phyloP scores from a whole-genome alignment of 371 early-diverging fungal species.

The Mucor piriformis region DNA sequence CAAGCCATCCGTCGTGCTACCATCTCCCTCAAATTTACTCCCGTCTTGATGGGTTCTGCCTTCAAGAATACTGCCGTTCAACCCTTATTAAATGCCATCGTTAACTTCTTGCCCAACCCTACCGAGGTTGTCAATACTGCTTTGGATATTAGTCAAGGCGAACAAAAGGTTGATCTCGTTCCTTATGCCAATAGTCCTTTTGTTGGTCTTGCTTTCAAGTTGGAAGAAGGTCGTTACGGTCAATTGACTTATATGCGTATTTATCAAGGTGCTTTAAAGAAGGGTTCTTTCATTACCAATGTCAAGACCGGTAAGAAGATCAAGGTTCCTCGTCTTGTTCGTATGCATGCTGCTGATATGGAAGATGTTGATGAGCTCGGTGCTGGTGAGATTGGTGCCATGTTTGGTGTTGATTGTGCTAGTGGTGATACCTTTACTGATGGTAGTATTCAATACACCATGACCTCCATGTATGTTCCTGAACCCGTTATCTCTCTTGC shows the following conservation, averaged over 20 bases:
- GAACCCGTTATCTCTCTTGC: slow-evolving; percentile 96
- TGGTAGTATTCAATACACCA: slow-evolving; percentile 82
- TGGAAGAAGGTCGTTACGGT: slow-evolving; percentile 95
- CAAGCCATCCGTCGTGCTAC: slow-evolving; percentile 83
- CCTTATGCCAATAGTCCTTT: slow-evolving; percentile 73
- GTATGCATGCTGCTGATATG: slow-evolving; percentile 99
- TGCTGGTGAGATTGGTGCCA: slow-evolving; percentile 97
- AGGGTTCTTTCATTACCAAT: slow-evolving; percentile 87
- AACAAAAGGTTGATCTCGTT: slow-evolving; percentile 61
- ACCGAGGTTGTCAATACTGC: slow-evolving; percentile 77
- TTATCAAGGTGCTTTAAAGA: slow-evolving; percentile 91
- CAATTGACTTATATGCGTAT: slow-evolving; percentile 97
- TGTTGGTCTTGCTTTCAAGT: slow-evolving; percentile 92
- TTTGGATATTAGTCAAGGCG: slow-evolving; percentile 71
- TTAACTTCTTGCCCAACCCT: slow-evolving; percentile 78
- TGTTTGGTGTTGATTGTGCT: slow-evolving; percentile 98
- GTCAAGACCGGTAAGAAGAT: slow-evolving; percentile 92
- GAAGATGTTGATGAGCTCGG: slow-evolving; percentile 95
- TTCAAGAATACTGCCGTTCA: slow-evolving; percentile 88
- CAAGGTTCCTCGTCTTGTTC: slow-evolving; percentile 94
- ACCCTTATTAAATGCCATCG: slow-evolving; percentile 75
- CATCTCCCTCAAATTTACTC: slow-evolving; percentile 76
- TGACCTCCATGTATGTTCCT: slow-evolving; percentile 98
- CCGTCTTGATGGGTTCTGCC: slow-evolving; percentile 89
- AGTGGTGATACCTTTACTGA: slow-evolving; percentile 97